Evolutionary conservation across 768 basidiomycete species (phyloP), one percentile per base, ranked within the genome.

Genomic region (Agrocybe praecox): DNA sequence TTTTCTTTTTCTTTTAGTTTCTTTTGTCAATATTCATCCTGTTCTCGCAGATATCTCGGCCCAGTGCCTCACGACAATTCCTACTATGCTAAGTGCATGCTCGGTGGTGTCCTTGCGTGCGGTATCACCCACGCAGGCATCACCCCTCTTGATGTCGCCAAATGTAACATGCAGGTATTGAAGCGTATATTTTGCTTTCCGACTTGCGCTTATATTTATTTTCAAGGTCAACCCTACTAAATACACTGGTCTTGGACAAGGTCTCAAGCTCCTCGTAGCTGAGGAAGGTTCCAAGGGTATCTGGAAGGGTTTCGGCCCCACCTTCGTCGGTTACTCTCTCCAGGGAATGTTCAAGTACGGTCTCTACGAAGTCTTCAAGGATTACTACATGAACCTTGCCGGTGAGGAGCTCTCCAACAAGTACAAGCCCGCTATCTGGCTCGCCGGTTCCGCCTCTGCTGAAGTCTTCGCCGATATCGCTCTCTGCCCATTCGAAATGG

Each of bases 291-390:
- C 86, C 58, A 85, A 73, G 36, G 96, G 93, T 73, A 85, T 97
- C 74, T 90, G 94, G 87, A 98, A 96, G 75, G 96, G 96, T 67
- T 79, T 97, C 70, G 92, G 92, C 34, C 96, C 96, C 52, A 98
- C 96, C 57, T 80, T 94, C 60, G 80, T 96, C 74, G 94, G 96
- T 61, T 96, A 96, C 80, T 92, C 93, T 9, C 83, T 94, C 66
- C 96, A 97, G 78, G 96, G 96, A 71, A 88, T 95, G 85, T 94
- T 96, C 89, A 98, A 98, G 78, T 97, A 93, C 74, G 96, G 96
- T 79, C 91, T 96, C 72, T 97, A 97, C 73, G 95, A 98, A 77
- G 73, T 90, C 69, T 98, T 96, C 90, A 98, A 96, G 82, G 95
- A 97, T 73, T 56, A 69, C 61, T 96, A 95, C 84, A 86, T 86